Base-by-base conservation (phyloP, 1,139 yeast species). In the Oligophagozyma castellii region DNA sequence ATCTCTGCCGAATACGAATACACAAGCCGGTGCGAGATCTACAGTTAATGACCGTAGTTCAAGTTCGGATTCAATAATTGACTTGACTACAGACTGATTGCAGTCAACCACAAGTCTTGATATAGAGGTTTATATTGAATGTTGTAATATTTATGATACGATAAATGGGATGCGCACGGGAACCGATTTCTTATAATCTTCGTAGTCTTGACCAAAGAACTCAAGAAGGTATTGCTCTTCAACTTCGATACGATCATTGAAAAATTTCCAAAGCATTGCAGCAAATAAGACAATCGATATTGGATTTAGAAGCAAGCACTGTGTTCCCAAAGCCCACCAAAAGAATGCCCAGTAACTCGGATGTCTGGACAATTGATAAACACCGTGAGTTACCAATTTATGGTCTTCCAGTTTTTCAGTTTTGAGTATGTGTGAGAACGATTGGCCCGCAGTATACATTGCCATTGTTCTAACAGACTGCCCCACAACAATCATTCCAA, bases 271-370 rank as follows among this genome's bases (percentile, higher is more conserved):
- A 12, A 89, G 58, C 0, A 67, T 61, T 8, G 57, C 39, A 2
- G 58, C 40, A 38, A 73, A 75, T 0, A 67, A 59, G 1, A 61
- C 32, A 3, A 63, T 40, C 1, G 77, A 61, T 0, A 76, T 30
- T 2, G 77, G 73, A 52, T 84, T 89, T 28, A 71, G 58, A 34
- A 86, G 54, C 38, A 76, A 46, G 29, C 86, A 23, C 50, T 89
- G 93, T 2, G 84, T 63, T 0, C 96, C 96, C 3, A 86, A 44
- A 16, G 92, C 89, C 95, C 96, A 92, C 70, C 83, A 74, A 48
- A 75, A 86, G 51, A 79, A 89, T 1, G 96, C 98, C 33, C 73
- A 67, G 54, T 89, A 89, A 29, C 93, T 76, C 7, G 98, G 98
- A 51, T 89, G 98, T 35, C 98, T 64, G 6, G 70, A 56, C 12